Percentiles rank a stretch among this genome's conserved stretches.
Conservation (phyloP, 208 protist genomes). For the Trypanosoma mega region DNA sequence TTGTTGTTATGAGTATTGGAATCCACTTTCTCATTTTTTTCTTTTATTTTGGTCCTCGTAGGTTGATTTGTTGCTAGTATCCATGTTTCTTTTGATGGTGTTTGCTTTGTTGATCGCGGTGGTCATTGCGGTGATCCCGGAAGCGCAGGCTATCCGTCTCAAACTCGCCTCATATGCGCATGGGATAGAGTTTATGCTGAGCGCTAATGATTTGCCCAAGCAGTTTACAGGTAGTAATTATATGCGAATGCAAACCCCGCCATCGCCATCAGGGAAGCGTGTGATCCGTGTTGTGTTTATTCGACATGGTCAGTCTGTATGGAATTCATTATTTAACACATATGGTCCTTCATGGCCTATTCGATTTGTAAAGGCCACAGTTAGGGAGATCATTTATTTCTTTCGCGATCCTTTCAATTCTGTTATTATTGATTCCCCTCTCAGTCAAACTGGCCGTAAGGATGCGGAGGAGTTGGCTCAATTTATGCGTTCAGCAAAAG, state of each 20-base stretch:
- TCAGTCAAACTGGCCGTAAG: conserved; percentile 68
- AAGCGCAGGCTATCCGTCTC: conserved; percentile 36
- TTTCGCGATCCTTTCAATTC: conserved; percentile 80
- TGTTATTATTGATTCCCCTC: conserved; percentile 88
- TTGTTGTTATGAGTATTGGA: no score
- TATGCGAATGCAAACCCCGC: conserved; percentile 39
- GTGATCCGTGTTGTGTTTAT: conserved; percentile 89
- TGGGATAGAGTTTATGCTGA: conserved; percentile 59
- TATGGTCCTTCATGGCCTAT: conserved; percentile 53
- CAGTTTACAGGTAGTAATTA: conserved; percentile 67
- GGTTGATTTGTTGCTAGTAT: no score
- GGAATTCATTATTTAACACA: conserved; percentile 91
- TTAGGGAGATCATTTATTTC: conserved; percentile 57
- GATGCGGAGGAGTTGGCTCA: conserved; percentile 68
- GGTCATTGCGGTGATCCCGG: conserved; percentile 39
- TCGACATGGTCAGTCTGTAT: conserved; percentile 92
- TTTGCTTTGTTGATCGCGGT: conserved; percentile 51
- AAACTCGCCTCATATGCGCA: conserved; percentile 58
- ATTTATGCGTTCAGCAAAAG: conserved; percentile 65
- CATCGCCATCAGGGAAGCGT: conserved; percentile 40
- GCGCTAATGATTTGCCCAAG: conserved; percentile 71
- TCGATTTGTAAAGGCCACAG: conserved; percentile 49
- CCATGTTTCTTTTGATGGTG: conserved; percentile 80
- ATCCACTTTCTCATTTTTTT: no score
- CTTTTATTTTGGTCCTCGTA: no score